phyloP scores from a whole-genome alignment of 2,329 filamentous ascomycete genomes.

The Fusarium multiceps region DNA sequence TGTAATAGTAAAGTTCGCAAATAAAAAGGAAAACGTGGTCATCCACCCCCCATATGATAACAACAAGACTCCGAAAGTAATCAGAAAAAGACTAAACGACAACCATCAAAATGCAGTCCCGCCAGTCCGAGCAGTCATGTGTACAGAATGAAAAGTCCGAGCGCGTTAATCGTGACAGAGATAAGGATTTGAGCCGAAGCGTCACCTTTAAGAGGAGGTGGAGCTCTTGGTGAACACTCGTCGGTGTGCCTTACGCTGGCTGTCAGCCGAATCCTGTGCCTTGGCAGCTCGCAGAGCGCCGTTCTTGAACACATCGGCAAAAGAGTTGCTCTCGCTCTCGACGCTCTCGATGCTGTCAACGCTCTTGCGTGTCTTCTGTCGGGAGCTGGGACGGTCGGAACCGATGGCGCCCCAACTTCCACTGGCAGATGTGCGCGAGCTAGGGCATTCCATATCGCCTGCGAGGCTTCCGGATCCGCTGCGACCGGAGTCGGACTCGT shows the following conservation, averaged over 20 bases:
- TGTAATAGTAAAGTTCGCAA: constrained; percentile 41
- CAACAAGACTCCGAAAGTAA: constrained; percentile 43
- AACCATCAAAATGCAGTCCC: constrained; percentile 49
- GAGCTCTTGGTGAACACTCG: constrained; percentile 79
- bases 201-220: constrained; percentile 41
- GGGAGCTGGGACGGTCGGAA: constrained; percentile 81
- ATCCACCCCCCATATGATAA: constrained; percentile 40
- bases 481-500: constrained; percentile 77
- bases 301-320: constrained; percentile 74
- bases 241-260: constrained; percentile 84
- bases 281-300: constrained; percentile 64
- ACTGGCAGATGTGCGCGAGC: constrained; percentile 80
- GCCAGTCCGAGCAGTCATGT: constrained; percentile 53
- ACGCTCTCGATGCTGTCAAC: constrained; percentile 75
- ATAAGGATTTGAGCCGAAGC: constrained; percentile 36
- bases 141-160: constrained; percentile 51
- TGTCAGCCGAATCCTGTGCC: constrained; percentile 62
- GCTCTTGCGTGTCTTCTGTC: constrained; percentile 72
- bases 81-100: constrained; percentile 44
- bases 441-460: constrained; percentile 76
- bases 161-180: constrained; percentile 54
- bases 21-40: constrained; percentile 39
- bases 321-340: constrained; percentile 68
- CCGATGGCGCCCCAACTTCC: constrained; percentile 83
- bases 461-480: constrained; percentile 84